These are phyloP conservation scores for Whalleya microplaca DNA, from an alignment of 2,329 filamentous ascomycete species.

Conservation along the genomic window DNA sequence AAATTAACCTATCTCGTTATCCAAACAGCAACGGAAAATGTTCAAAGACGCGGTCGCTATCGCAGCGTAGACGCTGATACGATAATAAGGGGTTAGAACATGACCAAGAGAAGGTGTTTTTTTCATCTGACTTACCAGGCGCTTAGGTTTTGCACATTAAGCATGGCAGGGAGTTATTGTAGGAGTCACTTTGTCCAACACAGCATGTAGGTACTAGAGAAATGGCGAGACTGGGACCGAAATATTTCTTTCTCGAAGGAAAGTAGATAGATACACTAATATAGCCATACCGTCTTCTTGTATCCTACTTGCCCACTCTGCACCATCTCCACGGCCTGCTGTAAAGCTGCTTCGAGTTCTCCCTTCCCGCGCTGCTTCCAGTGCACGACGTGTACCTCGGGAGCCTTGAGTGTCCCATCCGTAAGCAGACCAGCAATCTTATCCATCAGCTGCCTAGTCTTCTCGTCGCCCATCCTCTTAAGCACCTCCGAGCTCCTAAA, in stretches of 20 bases:
- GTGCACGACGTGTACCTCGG: constrained; percentile 1
- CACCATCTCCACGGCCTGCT: constrained; percentile 1
- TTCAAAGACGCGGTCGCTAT: not conserved
- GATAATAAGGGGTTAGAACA: too few relatives aligned
- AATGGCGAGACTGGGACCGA: too few relatives aligned
- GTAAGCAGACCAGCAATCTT: constrained; percentile 5
- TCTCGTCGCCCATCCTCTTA: constrained; percentile 32
- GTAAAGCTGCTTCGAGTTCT: not conserved
- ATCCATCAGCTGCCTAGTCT: not conserved
- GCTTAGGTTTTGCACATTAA: too few relatives aligned
- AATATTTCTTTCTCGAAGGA: too few relatives aligned
- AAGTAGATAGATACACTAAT: too few relatives aligned
- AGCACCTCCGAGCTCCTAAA: constrained; percentile 38
- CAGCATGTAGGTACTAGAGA: too few relatives aligned
- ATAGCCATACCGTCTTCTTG: constrained; percentile 8
- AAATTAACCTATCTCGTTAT: not conserved
- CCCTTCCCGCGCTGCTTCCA: not conserved
- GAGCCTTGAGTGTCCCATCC: not conserved
- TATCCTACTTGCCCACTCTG: constrained; percentile 3
- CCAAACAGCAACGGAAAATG: not conserved
- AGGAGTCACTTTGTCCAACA: too few relatives aligned
- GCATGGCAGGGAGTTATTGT: too few relatives aligned
- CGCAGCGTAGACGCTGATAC: not conserved
- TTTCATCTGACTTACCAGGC: too few relatives aligned
- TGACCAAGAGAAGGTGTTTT: too few relatives aligned